Evolutionary conservation across 2,329 filamentous ascomycete species (phyloP), one percentile per base, ranked within the genome.

Genomic region (Cordyceps militaris): DNA sequence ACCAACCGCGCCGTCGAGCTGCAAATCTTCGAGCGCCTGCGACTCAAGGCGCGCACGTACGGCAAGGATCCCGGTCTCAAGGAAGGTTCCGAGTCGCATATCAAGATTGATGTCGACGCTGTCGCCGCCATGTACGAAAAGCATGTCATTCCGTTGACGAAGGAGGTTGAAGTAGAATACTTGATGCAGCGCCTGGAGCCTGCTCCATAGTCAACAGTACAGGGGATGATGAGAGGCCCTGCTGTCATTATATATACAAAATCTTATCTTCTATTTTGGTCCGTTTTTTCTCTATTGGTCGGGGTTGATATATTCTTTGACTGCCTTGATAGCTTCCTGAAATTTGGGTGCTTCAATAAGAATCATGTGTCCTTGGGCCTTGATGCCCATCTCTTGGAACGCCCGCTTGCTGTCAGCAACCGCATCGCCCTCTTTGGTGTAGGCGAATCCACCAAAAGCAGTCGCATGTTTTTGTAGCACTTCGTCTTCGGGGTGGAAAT

Each of bases 401-500:
- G 92, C 90, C 61, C 94, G 79, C 79, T 95, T 97, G 67, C 91
- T 91, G 75, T 99, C 94, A 56, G 91, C 88, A 61, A 87, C 84
- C 4, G 86, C 84, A 64, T 96, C 89, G 48, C 88, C 88, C 59
- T 90, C 84, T 70, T 89, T 93, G 48, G 86, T 88, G 71, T 91
- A 96, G 19, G 87, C 82, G 68, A 87, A 96, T 53, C 79, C 83
- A 26, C 85, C 88, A 62, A 81, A 77, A 14, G 84, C 90, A 40
- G 84, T 61, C 3, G 91, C 88, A 73, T 93, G 81, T 67, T 84
- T 85, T 63, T 94, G 85, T 66, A 97, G 74, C 53, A 93, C 82
- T 76, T 97, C 94, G 68, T 99, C 94, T 74, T 99, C 94, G 0
- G 91, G 88, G 70, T 99, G 94, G 78, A 97, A 99, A 73, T 92